Evolutionary conservation across 768 basidiomycete genomes (phyloP).

Genomic region (Mrakia frigida): DNA sequence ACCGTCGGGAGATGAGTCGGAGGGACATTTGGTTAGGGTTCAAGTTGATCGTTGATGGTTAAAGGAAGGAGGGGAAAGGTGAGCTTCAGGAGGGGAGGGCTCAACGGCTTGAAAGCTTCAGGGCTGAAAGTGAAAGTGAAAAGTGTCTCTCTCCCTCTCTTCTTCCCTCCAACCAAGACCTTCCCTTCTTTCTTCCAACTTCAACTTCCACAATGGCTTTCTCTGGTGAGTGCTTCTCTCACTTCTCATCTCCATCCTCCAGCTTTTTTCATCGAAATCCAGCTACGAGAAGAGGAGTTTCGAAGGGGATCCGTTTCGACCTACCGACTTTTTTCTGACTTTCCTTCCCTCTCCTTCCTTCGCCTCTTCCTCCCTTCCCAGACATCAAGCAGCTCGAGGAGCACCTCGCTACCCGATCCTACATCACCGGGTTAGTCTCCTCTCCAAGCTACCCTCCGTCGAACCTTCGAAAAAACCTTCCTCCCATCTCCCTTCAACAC

Average conservation of each 20-base stretch:
- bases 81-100: too few relatives aligned
- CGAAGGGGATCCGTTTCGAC: too few relatives aligned
- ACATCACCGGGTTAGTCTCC: not conserved
- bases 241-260: not conserved
- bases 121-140: not conserved
- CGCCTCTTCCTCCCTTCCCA: not conserved
- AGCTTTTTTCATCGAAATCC: too few relatives aligned
- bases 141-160: not conserved
- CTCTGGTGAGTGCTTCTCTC: conserved; percentile 31
- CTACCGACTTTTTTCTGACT: not conserved
- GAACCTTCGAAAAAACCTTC: conserved; percentile 48
- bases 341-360: too few relatives aligned
- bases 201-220: conserved; percentile 40
- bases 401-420: conserved; percentile 5
- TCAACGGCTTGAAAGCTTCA: too few relatives aligned
- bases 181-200: not conserved
- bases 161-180: not conserved
- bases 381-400: conserved; percentile 58
- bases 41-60: too few relatives aligned
- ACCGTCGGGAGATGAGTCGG: conserved; percentile 43
- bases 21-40: too few relatives aligned
- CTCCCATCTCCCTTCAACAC: conserved; percentile 10
- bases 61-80: too few relatives aligned
- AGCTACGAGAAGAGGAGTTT: too few relatives aligned
- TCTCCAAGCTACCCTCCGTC: conserved; percentile 48